Evolutionary conservation across 257 asterid species (phyloP), one percentile per base, ranked within the genome.

Genomic region (Catharanthus roseus): DNA sequence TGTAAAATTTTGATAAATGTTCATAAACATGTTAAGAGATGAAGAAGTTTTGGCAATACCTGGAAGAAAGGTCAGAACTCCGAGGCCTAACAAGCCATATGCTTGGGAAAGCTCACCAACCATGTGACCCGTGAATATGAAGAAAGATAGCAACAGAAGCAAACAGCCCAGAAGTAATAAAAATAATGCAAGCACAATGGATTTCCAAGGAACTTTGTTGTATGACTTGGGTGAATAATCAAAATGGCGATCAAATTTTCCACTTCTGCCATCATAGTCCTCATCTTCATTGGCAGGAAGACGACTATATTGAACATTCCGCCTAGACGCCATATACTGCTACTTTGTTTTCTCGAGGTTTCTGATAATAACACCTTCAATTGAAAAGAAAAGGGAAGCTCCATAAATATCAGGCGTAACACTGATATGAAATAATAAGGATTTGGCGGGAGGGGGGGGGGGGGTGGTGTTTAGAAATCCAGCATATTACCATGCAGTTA

Each of bases 81-180:
- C 97, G 29, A 93, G 88, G 56, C 89, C 96, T 66, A 93, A 81
- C 75, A 93, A 89, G 77, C 96, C 95, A 73, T 87, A 86, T 31
- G 95, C 96, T 82, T 93, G 97, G 65, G 96, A 82, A 60, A 55
- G 69, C 44, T 93, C 97, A 54, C 97, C 97, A 63, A 75, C 91
- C 96, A 93, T 88, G 87, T 93, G 99, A 68, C 97, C 95, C 9
- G 93, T 84, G 89, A 91, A 81, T 80, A 91, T 89, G 86, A 88
- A 93, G 70, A 79, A 31, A 3, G 96, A 82, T 68, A 93, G 86
- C 72, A 85, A 79, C 76, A 91, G 88, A 75, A 91, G 96, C 69
- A 91, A 54, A 65, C 95, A 89, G 49, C 99, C 99, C n/a, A 93
- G 91, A 62, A 84, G 78, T 65, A 93, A 96, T 78, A 93, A 78